Evolutionary conservation across 805 yeast genomes (phyloP), one percentile per base, ranked within the genome.

Genomic region (Ogataea corticis): DNA sequence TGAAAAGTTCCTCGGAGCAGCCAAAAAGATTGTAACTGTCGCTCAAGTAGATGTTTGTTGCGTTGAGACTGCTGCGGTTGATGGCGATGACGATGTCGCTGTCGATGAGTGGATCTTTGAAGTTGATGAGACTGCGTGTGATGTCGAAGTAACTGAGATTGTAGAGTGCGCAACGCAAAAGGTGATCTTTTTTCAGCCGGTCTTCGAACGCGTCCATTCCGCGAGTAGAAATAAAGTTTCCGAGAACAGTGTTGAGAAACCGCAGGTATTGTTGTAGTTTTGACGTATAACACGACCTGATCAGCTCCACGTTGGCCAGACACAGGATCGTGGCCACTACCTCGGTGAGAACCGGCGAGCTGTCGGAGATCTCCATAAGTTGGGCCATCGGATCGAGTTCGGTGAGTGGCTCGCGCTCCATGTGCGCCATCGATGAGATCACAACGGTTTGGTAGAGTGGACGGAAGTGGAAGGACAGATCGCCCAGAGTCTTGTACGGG

Each of bases 1-100:
- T 46, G 32, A 46, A 46, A 4, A 42, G 25, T 14, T 46, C 46
- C 16, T 41, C 45, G 3, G 50, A 46, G 33, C 50, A 46, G 11
- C 50, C 50, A 42, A 42, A 42, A 7, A 46, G 41, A 38, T 42
- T 42, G 25, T 46, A 46, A 23, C 50, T 42, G 18, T 46, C 46
- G 32, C 50, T 46, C 17, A 42, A 16, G 12, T 37, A 37, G 15
- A 37, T 28, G 31, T 37, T 37, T 16, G 34, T 18, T 4, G 40
- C 34, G 36, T 46, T 42, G 33, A 42, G 27, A 25, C 46, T 37
- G 32, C 36, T 33, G 19, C 23, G 23, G 25, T 32, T 42, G 14
- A 46, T 41, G 15, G 43, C 40, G 13, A 42, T 14, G 13, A 46
- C 50, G 15, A 46, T 46, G 15, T 46, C 50, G n/a, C 35, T 46